A percentile compares a stretch with the other conserved stretches of the same genome.
phyloP scores from a whole-genome alignment of 176 grass and related monocot genomes.

The Microstegium vimineum region DNA sequence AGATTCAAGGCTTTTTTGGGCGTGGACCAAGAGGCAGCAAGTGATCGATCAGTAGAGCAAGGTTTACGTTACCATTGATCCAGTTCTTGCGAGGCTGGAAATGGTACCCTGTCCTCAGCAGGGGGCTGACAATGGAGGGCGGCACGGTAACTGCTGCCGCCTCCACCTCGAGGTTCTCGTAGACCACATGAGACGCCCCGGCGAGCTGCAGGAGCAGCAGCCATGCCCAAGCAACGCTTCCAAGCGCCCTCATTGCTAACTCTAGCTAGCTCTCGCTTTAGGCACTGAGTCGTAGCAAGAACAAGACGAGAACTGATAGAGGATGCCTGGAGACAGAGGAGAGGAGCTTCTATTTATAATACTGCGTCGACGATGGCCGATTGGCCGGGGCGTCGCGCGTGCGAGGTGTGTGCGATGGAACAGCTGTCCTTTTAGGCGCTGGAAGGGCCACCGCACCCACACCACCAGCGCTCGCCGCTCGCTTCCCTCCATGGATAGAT shows the following conservation, averaged over 20 bases:
- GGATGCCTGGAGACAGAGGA: constrained; percentile 19
- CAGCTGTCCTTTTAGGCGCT: background rate
- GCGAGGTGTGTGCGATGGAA: background rate
- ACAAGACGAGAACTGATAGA: background rate
- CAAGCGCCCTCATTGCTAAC: constrained; percentile 16
- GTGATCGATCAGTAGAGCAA: background rate
- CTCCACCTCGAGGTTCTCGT: constrained; percentile 2
- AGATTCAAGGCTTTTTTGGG: no score
- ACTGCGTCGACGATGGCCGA: background rate
- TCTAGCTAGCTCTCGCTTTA: background rate
- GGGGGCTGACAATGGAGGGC: constrained; percentile 31
- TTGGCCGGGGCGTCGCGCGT: background rate
- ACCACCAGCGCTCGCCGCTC: background rate
- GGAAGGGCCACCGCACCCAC: background rate
- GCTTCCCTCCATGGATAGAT: background rate
- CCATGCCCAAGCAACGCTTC: constrained; percentile 25
- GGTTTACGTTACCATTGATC: constrained; percentile 68
- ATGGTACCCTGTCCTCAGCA: constrained; percentile 50
- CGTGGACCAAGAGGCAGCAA: background rate
- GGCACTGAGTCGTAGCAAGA: background rate
- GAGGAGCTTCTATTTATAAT: constrained; percentile 37
- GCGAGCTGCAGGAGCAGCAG: constrained; percentile 43
- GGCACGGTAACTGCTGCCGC: constrained; percentile 16
- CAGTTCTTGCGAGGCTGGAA: constrained; percentile 68
- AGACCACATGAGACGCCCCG: constrained; percentile 48